These are phyloP conservation scores for Claviceps paspali DNA, from an alignment of 2,329 filamentous ascomycete genomes.

Conservation along the genomic window DNA sequence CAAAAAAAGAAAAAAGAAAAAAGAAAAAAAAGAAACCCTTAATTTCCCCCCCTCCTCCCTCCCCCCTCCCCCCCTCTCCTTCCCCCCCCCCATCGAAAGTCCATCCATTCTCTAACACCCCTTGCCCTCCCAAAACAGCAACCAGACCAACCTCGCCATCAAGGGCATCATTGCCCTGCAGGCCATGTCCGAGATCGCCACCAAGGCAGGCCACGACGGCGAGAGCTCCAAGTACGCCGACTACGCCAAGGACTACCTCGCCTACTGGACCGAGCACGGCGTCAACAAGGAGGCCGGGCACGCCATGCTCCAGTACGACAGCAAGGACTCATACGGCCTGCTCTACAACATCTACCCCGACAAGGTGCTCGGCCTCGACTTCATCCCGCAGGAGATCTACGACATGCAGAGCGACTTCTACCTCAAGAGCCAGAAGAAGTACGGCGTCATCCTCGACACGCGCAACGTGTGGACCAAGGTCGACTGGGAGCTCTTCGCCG, in stretches of 20 bases:
- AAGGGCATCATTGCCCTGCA: constrained; percentile 75
- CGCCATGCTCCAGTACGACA: constrained; percentile 65
- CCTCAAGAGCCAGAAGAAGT: constrained; percentile 51
- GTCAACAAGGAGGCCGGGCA: constrained; percentile 56
- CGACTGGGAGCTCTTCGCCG: constrained; percentile 77
- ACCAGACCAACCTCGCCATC: constrained; percentile 69
- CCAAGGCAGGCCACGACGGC: constrained; percentile 39
- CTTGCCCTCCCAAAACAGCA: constrained; percentile 13
- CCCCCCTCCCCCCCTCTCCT: not conserved
- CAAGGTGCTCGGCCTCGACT: constrained; percentile 57
- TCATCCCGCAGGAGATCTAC: constrained; percentile 64
- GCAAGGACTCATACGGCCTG: constrained; percentile 32
- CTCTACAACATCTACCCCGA: constrained; percentile 79
- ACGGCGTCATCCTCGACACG: constrained; percentile 70
- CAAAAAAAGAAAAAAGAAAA: too few species aligned
- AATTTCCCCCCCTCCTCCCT: not conserved
- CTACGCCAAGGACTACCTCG: constrained; percentile 54
- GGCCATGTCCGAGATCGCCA: constrained; percentile 60
- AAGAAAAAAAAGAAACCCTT: too few species aligned
- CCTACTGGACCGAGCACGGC: constrained; percentile 55
- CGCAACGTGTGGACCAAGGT: constrained; percentile 72
- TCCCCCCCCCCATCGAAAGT: not conserved
- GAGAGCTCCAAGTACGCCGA: constrained; percentile 43
- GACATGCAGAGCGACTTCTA: constrained; percentile 68
- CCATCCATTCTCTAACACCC: not conserved